Evolutionary conservation across 2,329 filamentous ascomycete genomes (phyloP).

Genomic region (Xylariomycetidae sp.): DNA sequence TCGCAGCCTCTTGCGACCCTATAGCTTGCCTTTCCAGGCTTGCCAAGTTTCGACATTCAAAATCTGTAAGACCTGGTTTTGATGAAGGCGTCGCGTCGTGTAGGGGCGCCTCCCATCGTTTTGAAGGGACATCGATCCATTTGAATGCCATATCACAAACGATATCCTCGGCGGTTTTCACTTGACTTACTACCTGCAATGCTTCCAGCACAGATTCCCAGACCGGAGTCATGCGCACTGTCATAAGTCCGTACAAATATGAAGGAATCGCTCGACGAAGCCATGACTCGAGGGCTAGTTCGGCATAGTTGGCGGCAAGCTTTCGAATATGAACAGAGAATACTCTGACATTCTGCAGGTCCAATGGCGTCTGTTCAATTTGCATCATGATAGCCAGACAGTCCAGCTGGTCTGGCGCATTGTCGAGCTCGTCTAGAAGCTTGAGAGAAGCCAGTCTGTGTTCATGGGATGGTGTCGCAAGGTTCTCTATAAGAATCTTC

Average conservation of each 20-base stretch:
- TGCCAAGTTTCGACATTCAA: conserved; percentile 75
- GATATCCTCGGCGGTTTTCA: conserved; percentile 65
- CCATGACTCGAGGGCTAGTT: conserved; percentile 56
- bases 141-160: conserved; percentile 69
- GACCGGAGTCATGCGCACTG: conserved; percentile 75
- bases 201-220: conserved; percentile 81
- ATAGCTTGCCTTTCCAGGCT: conserved; percentile 50
- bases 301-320: conserved; percentile 60
- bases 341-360: conserved; percentile 68
- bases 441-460: conserved; percentile 70
- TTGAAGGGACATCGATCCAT: conserved; percentile 65
- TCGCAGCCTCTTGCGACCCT: conserved; percentile 47
- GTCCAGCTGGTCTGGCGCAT: conserved; percentile 42
- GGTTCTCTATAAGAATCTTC: conserved; percentile 63
- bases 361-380: conserved; percentile 75
- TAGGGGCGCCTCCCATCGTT: conserved; percentile 45
- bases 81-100: conserved; percentile 27
- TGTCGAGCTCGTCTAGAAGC: conserved; percentile 61
- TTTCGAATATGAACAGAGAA: conserved; percentile 85
- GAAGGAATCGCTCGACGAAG: conserved; percentile 68
- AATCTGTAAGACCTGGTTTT: conserved; percentile 58
- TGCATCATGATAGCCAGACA: conserved; percentile 64
- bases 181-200: conserved; percentile 69
- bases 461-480: conserved; percentile 70
- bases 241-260: conserved; percentile 86